These are phyloP conservation scores for Camillea tinctor DNA, from an alignment of 2,329 filamentous ascomycete genomes.

Conservation along the genomic window DNA sequence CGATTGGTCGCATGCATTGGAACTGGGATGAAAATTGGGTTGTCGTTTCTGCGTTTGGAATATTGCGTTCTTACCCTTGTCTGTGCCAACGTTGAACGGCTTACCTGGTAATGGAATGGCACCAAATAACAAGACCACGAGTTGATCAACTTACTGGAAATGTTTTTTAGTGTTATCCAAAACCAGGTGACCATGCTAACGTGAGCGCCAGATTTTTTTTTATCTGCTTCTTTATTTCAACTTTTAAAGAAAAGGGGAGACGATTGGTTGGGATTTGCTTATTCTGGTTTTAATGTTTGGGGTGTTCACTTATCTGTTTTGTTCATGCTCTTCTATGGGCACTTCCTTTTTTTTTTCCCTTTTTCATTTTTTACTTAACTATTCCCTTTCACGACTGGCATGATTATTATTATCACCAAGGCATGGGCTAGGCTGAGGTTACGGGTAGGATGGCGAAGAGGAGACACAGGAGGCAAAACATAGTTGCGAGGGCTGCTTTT, in stretches of 20 bases:
- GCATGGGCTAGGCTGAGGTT: slow-evolving; percentile 12
- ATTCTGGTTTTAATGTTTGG: slow-evolving; percentile 14
- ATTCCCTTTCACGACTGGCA: slow-evolving; percentile 26
- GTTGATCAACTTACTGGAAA: neutral
- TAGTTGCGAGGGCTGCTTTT: neutral
- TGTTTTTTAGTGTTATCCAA: neutral
- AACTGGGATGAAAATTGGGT: slow-evolving; percentile 14
- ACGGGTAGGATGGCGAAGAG: slow-evolving; percentile 7
- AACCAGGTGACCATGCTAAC: neutral
- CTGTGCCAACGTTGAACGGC: slow-evolving; percentile 1
- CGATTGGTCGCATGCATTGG: slow-evolving; percentile 7
- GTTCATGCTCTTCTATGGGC: slow-evolving; percentile 15
- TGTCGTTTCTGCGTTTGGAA: slow-evolving; percentile 10
- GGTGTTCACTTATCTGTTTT: slow-evolving; percentile 17
- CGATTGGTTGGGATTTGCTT: slow-evolving; percentile 3
- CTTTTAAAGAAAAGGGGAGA: slow-evolving; percentile 1
- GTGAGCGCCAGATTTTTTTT: neutral
- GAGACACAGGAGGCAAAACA: neutral
- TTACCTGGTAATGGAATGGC: neutral
- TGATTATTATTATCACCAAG: slow-evolving; percentile 19
- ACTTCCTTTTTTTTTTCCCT: slow-evolving; percentile 24
- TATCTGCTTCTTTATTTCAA: neutral
- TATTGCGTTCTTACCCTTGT: neutral
- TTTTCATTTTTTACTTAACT: slow-evolving; percentile 4
- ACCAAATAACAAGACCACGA: neutral